Evolutionary conservation across 2,329 filamentous ascomycete genomes (phyloP), one percentile per base, ranked within the genome.

Genomic region (Venturia pyrina): DNA sequence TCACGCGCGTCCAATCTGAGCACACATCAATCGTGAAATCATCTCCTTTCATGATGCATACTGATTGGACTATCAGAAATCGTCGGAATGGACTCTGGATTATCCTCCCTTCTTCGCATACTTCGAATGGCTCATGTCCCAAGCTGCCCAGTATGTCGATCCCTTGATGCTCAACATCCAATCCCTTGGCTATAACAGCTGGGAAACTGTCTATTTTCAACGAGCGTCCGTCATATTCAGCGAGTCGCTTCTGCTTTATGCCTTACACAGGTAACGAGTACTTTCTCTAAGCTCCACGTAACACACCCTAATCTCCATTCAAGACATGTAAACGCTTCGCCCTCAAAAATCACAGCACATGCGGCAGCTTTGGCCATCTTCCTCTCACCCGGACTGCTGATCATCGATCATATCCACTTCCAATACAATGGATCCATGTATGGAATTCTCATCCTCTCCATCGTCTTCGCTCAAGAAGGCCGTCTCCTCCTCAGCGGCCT

Each of bases 391-490:
- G 95, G 93, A 1, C 85, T 99, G 44, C 82, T 99, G 67, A 96
- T 99, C 74, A 98, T 99, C 75, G 95, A 99, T 74, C 95, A 99
- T 75, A 93, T 97, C 69, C 93, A 97, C 76, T 99, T 99, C 76
- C 95, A 99, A 80, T 99, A 99, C 80, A 99, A 99, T 79, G 93
- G 95, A 50, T 92, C 93, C 78, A 86, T 99, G 78, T 99, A 98
- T 75, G 95, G 95, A 46, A 80, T 98, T 56, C 81, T 99, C 63
- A 85, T 98, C 46, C 82, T 93, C 65, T 98, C 95, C 2, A 83
- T 99, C 61, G 89, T 96, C 1, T 79, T 96, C 67, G 91, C 92
- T 7, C 87, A 91, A 63, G 86, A 88, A 71, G 86, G 85, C 72
- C 88, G 88, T 2, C 80, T 95, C 43, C 82, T 98, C 15, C 80